Conservation (phyloP, 192 early-diverging fungal species). For the Dispira simplex region DNA sequence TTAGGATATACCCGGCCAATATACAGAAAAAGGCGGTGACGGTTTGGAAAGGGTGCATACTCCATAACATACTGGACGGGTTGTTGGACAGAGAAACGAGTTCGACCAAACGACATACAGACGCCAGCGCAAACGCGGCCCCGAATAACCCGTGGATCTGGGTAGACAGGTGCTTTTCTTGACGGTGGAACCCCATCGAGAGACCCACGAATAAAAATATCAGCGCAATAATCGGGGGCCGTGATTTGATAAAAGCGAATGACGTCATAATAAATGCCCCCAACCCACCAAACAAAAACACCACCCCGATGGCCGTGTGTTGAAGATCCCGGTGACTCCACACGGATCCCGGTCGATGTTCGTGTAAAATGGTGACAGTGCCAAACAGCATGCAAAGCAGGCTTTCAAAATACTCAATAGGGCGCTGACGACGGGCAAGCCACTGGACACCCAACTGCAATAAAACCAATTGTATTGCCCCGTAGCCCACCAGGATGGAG, state of each 20-base stretch:
- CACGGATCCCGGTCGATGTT: neutral
- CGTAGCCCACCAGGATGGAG: constrained; percentile 10
- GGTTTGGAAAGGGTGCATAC: constrained; percentile 1
- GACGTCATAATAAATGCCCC: neutral
- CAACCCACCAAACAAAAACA: constrained; percentile 3
- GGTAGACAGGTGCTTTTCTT: neutral
- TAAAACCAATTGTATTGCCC: neutral
- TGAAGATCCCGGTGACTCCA: constrained; percentile 5
- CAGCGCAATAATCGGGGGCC: neutral
- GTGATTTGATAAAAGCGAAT: neutral
- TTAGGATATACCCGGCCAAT: constrained; percentile 2
- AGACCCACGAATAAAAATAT: constrained; percentile 4
- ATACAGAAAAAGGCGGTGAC: constrained; percentile 4
- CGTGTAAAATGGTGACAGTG: constrained; percentile 1
- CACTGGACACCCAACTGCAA: neutral
- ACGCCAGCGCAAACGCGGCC: neutral
- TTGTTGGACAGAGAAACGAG: neutral
- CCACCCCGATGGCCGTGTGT: constrained; percentile 3
- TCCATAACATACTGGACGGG: neutral
- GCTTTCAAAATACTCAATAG: constrained; percentile 7
- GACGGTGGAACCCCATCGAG: constrained; percentile 11
- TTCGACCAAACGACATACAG: neutral
- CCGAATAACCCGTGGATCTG: neutral
- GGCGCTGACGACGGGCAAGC: neutral
- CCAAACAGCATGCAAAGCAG: constrained; percentile 5